Evolutionary conservation across 1,139 yeast species (phyloP).

Genomic region (Suhomyces terraborum): DNA sequence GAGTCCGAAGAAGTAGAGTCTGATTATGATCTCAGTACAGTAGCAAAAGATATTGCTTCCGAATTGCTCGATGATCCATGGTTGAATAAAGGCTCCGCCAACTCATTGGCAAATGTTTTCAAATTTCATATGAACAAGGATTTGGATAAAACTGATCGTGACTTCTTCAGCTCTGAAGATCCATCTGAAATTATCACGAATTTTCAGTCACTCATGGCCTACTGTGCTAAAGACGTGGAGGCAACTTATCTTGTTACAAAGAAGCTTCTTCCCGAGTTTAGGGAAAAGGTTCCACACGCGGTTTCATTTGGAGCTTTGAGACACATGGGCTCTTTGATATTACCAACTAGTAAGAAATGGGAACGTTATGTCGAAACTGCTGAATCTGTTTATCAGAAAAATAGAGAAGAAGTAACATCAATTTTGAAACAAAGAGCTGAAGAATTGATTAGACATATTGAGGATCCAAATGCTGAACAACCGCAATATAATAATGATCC

Average conservation of each 20-base stretch:
- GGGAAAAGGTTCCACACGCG: conserved; percentile 81
- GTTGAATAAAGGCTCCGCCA: conserved; percentile 74
- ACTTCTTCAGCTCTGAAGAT: conserved; percentile 59
- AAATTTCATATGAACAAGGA: conserved; percentile 71
- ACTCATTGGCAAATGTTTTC: conserved; percentile 82
- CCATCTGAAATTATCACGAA: conserved; percentile 56
- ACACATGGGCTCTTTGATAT: conserved; percentile 70
- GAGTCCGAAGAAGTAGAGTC: conserved; percentile 9
- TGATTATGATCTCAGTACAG: neutral
- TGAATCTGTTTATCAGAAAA: conserved; percentile 64
- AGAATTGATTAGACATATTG: conserved; percentile 49
- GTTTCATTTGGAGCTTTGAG: conserved; percentile 89
- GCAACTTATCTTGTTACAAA: conserved; percentile 73
- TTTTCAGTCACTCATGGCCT: conserved; percentile 63
- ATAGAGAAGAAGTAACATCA: conserved; percentile 56
- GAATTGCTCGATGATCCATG: conserved; percentile 65
- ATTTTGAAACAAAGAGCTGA: conserved; percentile 64
- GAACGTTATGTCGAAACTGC: conserved; percentile 65
- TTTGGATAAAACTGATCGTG: conserved; percentile 69
- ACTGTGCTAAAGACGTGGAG: conserved; percentile 84
- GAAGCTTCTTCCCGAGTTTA: conserved; percentile 69
- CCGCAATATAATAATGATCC: conserved; percentile 59
- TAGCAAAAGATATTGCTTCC: conserved; percentile 18
- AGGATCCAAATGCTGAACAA: conserved; percentile 25
- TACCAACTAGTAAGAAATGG: conserved; percentile 84